Percentiles rank a stretch among this genome's conserved stretches.
phyloP scores from a whole-genome alignment of 345 rosid species.

The Eucalyptus melliodora region DNA sequence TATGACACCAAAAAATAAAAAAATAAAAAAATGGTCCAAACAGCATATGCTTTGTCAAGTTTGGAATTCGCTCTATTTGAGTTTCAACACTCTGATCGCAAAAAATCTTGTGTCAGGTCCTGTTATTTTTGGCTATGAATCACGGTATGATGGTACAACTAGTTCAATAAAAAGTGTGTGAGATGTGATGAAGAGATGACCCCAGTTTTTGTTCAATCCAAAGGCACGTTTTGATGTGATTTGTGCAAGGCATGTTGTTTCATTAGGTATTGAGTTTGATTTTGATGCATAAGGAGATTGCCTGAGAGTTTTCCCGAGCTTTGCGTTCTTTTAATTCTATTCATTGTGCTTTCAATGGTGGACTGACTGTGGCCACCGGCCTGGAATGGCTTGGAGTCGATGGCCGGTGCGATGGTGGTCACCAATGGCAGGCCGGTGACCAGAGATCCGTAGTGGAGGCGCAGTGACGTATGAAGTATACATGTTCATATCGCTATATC shows the following conservation, averaged over 20 bases:
- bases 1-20: too few relatives aligned
- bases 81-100: fast-evolving
- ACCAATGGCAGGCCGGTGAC: too few relatives aligned
- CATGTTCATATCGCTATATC: fast-evolving
- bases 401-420: too few relatives aligned
- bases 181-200: background rate
- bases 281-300: background rate
- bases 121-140: fast-evolving
- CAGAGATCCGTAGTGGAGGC: too few relatives aligned
- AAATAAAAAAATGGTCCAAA: fast-evolving
- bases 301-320: background rate
- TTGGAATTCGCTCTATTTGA: too few relatives aligned
- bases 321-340: background rate
- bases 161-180: fast-evolving
- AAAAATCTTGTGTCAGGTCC: fast-evolving
- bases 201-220: fast-evolving
- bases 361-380: background rate
- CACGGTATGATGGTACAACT: fast-evolving
- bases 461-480: too few relatives aligned
- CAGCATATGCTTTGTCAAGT: too few relatives aligned
- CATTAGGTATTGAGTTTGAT: background rate
- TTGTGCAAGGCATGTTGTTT: background rate
- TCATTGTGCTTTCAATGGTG: background rate
- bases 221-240: background rate
- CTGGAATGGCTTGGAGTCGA: background rate